Evolutionary conservation across 306 rosid genomes (phyloP).

Genomic region (Sicyos edulis): DNA sequence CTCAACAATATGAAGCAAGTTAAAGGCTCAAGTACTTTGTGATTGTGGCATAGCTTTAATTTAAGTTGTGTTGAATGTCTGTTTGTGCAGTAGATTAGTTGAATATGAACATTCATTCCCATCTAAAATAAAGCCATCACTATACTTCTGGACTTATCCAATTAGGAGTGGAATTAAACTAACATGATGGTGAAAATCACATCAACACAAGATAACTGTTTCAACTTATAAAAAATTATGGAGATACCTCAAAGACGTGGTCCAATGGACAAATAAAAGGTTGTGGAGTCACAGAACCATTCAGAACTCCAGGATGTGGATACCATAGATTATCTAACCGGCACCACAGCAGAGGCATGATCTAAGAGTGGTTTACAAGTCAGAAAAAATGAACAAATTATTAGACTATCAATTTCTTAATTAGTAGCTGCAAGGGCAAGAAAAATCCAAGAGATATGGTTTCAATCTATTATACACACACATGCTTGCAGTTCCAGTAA

Average conservation of each 20-base stretch:
- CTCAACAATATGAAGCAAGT: background rate
- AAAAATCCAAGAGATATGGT: background rate
- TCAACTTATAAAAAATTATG: background rate
- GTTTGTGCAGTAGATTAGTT: background rate
- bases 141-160: background rate
- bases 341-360: constrained; percentile 99
- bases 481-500: too few species aligned
- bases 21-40: background rate
- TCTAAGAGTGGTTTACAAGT: constrained; percentile 42
- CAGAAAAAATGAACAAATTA: background rate
- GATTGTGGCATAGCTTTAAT: background rate
- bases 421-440: too few species aligned
- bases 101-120: background rate
- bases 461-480: background rate
- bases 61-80: background rate
- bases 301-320: constrained; percentile 86
- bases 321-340: constrained; percentile 95
- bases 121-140: background rate
- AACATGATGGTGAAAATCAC: background rate
- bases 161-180: background rate
- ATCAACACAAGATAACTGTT: constrained; percentile 4
- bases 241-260: constrained; percentile 90
- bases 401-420: too few species aligned
- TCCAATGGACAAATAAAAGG: constrained; percentile 95
- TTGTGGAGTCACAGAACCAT: constrained; percentile 83